Conservation (phyloP, 140 eudicot genomes). For the Anethum foeniculum region DNA sequence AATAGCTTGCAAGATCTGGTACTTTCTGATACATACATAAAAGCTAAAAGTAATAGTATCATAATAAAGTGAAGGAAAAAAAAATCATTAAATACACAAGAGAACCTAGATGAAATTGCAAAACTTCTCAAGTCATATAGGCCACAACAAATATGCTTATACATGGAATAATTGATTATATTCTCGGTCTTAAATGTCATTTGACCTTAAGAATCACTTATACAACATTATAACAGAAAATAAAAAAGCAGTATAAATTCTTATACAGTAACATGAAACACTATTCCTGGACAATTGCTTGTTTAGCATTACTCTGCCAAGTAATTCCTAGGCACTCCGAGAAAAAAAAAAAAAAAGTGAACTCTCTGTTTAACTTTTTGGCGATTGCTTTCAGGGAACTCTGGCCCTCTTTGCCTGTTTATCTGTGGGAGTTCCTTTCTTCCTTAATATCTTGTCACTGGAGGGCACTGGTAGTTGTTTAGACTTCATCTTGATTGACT, state of each 20-base stretch:
- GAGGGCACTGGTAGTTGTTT: constrained; percentile 31
- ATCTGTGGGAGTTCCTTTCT: constrained; percentile 19
- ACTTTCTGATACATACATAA: neutral
- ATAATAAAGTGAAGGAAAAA: neutral
- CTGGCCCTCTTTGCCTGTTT: constrained; percentile 9
- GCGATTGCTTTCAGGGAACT: neutral
- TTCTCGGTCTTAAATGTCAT: neutral
- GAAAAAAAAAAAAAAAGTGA: neutral
- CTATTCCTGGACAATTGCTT: neutral
- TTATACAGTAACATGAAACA: neutral
- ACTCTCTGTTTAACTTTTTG: neutral
- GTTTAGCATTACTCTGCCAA: neutral
- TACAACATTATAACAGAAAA: neutral
- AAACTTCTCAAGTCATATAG: too few relatives aligned
- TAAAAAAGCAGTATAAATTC: neutral
- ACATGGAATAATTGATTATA: neutral
- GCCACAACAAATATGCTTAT: neutral
- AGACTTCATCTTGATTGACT: constrained; percentile 76
- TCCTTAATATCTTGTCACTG: constrained; percentile 24
- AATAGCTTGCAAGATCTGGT: neutral
- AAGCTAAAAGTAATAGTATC: neutral
- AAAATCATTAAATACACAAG: neutral
- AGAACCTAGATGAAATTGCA: neutral
- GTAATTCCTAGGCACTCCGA: neutral
- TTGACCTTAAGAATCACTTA: neutral